Conservation (phyloP, 345 rosid genomes). For the Acer saccharum region DNA sequence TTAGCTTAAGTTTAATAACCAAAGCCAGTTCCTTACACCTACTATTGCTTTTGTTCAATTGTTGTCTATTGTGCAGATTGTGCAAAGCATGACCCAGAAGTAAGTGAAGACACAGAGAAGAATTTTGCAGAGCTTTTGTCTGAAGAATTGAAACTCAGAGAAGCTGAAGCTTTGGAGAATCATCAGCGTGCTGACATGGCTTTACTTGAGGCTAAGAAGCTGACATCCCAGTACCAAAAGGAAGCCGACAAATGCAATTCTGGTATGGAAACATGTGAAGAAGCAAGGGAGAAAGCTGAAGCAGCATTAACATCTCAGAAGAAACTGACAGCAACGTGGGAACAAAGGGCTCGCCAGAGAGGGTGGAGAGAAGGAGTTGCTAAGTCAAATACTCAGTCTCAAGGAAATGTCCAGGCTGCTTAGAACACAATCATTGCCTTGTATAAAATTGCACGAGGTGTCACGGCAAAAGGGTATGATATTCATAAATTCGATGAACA, state of each 20-base stretch:
- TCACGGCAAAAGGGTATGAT: conserved; percentile 6
- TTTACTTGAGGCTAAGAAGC: conserved; percentile 93
- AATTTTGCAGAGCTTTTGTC: conserved; percentile 73
- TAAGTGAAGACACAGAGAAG: conserved; percentile 80
- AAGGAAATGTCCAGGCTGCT: conserved; percentile 50
- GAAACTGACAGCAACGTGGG: conserved; percentile 80
- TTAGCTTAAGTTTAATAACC: not conserved
- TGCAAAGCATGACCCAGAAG: conserved; percentile 82
- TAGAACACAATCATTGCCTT: conserved; percentile 20
- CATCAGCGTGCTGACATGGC: conserved; percentile 74
- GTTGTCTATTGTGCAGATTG: conserved; percentile 50
- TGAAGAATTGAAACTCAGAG: conserved; percentile 84
- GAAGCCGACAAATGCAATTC: conserved; percentile 98
- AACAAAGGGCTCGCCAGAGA: conserved; percentile 76
- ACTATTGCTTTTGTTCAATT: not conserved
- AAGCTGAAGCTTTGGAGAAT: conserved; percentile 75
- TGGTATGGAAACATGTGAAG: conserved; percentile 98
- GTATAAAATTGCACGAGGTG: not conserved
- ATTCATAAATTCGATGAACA: not conserved
- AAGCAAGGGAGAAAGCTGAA: conserved; percentile 87
- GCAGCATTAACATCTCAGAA: conserved; percentile 66
- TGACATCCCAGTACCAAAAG: conserved; percentile 87
- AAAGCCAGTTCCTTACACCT: not conserved
- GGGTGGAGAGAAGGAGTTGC: conserved; percentile 79
- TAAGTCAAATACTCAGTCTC: conserved; percentile 46